Base-by-base conservation (phyloP, 164 flowering plant genomes). In the Piper longum region DNA sequence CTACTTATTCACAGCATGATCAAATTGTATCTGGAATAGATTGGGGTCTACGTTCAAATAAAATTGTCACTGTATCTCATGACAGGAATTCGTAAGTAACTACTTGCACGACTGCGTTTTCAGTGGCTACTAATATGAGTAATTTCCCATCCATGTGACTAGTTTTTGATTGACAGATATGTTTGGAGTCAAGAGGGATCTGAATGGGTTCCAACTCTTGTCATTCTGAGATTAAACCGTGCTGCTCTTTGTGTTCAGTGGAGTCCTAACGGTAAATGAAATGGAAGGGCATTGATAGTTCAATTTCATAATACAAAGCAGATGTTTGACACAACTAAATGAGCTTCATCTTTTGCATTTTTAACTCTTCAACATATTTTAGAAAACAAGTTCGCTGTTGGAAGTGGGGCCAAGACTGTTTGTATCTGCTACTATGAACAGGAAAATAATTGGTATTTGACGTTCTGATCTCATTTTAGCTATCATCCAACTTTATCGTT, bases 311-410 rank as follows among this genome's bases (percentile, higher is more conserved):
- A 13, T 39, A 8, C 4, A 26, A 26, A 26, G 26, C 61, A 16
- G 4, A 16, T 59, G 18, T 17, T 8, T 59, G 40, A 56, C 2
- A 1, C 16, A 56, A 56, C 4, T 16, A 18, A n/a, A n/a, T n/a
- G n/a, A n/a, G n/a, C n/a, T n/a, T 45, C 52, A 45, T 45, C 12
- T 45, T 9, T 7, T n/a, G n/a, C 52, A 45, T 45, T 45, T 45
- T 45, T 3, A 45, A 45, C 52, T 45, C 41, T 39, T 36, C n/a
- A 19, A 43, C 60, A 41, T 61, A 63, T 57, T 65, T 60, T 82
- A 93, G 99, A 90, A 77, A 93, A 93, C 83, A 93, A 93, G 78
- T 93, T 93, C 73, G 99, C 99, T 64, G 97, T 93, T 71, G 99
- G 99, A 73, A 93, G 99, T 82, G 99, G 99, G 59, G 97, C 97